Conservation (phyloP, 306 rosid genomes). For the Astragalus glycyphyllos region DNA sequence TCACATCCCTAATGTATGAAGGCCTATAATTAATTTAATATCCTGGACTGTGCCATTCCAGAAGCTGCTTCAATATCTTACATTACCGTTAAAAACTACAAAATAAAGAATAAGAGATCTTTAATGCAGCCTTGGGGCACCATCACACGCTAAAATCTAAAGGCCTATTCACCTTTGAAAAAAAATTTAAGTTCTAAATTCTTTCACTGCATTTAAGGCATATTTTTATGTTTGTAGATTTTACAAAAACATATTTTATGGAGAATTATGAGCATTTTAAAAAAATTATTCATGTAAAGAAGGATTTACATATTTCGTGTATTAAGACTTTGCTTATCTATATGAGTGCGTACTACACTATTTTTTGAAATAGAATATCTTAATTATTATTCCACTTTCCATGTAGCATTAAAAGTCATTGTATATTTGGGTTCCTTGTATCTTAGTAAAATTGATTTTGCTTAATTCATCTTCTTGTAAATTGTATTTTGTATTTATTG, state of each 20-base stretch:
- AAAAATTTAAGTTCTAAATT: neutral
- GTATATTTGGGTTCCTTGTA: neutral
- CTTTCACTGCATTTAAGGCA: slow-evolving; percentile 12
- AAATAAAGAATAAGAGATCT: neutral
- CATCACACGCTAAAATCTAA: neutral
- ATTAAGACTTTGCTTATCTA: neutral
- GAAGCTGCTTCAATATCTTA: neutral
- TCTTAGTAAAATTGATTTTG: neutral
- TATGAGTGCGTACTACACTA: neutral
- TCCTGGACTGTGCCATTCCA: neutral
- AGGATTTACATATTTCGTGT: neutral
- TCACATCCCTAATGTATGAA: neutral
- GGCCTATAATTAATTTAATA: neutral
- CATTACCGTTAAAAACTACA: too few relatives aligned
- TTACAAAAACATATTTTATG: neutral
- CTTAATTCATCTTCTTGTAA: neutral
- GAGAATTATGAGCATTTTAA: neutral
- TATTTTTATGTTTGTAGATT: slow-evolving; percentile 1
- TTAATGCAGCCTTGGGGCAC: slow-evolving; percentile 12
- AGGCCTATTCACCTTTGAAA: neutral
- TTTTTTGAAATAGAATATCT: neutral
- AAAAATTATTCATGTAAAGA: neutral
- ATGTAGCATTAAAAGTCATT: neutral
- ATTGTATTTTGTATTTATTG: neutral
- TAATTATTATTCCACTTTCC: too few relatives aligned